Evolutionary conservation across 2,329 filamentous ascomycete species (phyloP), one percentile per base, ranked within the genome.

Genomic region (Amauroascus verrucosus): DNA sequence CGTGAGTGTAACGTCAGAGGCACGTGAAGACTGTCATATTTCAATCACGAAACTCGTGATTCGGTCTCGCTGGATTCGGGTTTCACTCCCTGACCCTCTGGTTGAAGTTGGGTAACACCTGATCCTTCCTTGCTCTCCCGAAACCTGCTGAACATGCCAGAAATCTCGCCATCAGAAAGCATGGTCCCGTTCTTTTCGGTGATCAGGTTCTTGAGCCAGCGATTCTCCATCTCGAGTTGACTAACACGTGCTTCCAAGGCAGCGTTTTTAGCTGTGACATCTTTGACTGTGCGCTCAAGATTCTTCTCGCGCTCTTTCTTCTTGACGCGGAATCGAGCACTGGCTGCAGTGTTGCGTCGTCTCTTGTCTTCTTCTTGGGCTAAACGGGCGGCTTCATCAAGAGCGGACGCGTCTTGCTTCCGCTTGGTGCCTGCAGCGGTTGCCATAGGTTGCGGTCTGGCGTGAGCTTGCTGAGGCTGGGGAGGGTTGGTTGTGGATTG

Each of bases 291-390:
- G 64, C 82, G 82, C 70, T 91, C 87, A 50, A 94, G 81, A 7
- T 86, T 85, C 69, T 90, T 86, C 74, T 95, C 88, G 48, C 88
- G 84, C 72, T 93, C 87, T 81, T 95, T 95, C 84, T 95, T 95
- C 82, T 95, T 95, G 67, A 93, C 82, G 56, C 88, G 85, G 78
- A 95, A 95, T 48, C 88, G 85, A 16, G 88, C 88, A 60, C 84
- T 89, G 53, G 88, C 88, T 30, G 88, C 88, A 1, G 89, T 94
- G 72, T 95, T 95, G 59, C 88, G 83, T 55, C 88, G 82, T 48
- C 88, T 84, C 74, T 94, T 94, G 68, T 95, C 88, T 70, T 95
- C 88, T 69, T 95, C 88, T 20, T 88, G 88, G 11, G 85, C 85
- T 5, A 82, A 61, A 37, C 86, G 83, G 11, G 84, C 84, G 37